phyloP scores from a whole-genome alignment of 106 monocot genomes.

The Platanthera guangdongensis region DNA sequence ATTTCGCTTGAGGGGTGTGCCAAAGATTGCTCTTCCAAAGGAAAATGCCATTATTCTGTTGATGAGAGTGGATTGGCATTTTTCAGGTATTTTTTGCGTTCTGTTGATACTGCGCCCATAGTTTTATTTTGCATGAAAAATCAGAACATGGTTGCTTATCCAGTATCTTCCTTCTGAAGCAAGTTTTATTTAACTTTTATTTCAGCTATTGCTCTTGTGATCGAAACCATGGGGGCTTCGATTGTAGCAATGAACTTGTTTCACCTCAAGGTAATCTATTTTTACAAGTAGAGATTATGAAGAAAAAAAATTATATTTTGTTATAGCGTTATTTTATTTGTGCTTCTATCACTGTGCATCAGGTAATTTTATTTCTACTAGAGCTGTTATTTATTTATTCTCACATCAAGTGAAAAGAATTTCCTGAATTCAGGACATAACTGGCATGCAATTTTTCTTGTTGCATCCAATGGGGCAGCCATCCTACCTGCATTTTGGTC shows the following conservation, averaged over 20 bases:
- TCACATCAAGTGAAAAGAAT: not conserved
- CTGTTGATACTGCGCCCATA: not conserved
- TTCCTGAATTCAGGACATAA: constrained; percentile 45
- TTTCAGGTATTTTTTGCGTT: constrained; percentile 41
- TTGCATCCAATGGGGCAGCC: constrained; percentile 88
- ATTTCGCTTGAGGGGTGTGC: constrained; percentile 67
- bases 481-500: constrained; percentile 76
- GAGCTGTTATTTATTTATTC: not conserved
- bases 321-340: not conserved
- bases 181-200: constrained; percentile 2
- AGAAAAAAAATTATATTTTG: not conserved
- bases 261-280: constrained; percentile 46
- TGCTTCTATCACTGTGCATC: not conserved
- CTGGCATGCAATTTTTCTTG: constrained; percentile 72
- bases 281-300: not conserved
- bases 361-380: not conserved
- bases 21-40: constrained; percentile 55
- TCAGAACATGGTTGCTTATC: not conserved
- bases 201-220: constrained; percentile 74
- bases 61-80: constrained; percentile 74
- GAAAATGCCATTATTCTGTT: constrained; percentile 40
- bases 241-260: constrained; percentile 76
- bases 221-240: constrained; percentile 87
- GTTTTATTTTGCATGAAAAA: constrained; percentile 2
- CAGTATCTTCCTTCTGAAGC: constrained; percentile 6